Evolutionary conservation across 129 eudicot species (phyloP), one percentile per base, ranked within the genome.

Genomic region (Tagetes erecta): DNA sequence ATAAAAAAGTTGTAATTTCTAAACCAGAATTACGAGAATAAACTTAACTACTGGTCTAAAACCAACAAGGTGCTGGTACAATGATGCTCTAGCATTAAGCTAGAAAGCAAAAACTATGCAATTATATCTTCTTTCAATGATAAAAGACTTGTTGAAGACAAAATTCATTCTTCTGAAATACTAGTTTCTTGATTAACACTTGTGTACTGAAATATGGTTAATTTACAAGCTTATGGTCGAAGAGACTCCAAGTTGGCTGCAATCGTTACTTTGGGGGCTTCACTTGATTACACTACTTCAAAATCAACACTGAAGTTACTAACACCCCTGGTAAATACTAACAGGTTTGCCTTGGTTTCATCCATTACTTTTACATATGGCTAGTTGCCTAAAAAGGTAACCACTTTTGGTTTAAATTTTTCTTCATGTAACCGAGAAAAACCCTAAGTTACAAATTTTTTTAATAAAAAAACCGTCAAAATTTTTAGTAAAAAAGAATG

Each of bases 241-340:
- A 73, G 51, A 77, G 84, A 87, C 66, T 76, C 88, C 37, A 65
- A 68, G 63, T 73, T 89, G 71, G 92, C 88, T 76, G 87, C 85
- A 73, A 83, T 87, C 14, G 52, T 85, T 68, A 87, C 96, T 51
- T 76, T 89, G 71, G 96, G 83, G 38, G 81, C 92, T 60, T 86
- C 92, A 78, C 92, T 89, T 55, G 92, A 87, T 73, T 89, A 87
- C 86, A 82, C 90, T 41, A 78, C 96, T 58, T 89, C 96, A 78
- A 84, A 78, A 36, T 89, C 96, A 63, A 64, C 96, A 20, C 58
- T 89, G 27, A 87, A 83, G 76, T 70, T 80, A 36, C 84, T 89
- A 33, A 55, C 75, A 47, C 90, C 96, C 71, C 80, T 87, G 78
- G 96, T 86, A 84, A 76, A 55, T 38, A 50, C 14, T 51, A 4